Conservation (phyloP, 352 stramenopile species). For the Phytophthora pluvialis region DNA sequence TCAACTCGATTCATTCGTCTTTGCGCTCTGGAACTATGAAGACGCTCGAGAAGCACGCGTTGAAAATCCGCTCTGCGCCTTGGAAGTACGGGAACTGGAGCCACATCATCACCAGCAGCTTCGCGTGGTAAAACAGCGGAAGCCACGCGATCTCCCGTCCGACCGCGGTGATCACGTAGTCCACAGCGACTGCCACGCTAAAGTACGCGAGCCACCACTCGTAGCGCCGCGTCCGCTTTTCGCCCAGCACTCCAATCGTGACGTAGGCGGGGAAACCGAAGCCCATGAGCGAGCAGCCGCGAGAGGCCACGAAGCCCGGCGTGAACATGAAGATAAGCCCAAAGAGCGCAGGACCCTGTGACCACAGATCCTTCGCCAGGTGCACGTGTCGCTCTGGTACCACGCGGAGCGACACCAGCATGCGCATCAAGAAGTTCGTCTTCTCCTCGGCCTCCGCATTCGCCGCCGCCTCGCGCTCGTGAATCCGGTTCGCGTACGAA, state of each 20-base stretch:
- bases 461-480: constrained; percentile 38
- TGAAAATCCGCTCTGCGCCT: constrained; percentile 83
- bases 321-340: constrained; percentile 88
- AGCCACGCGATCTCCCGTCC: constrained; percentile 73
- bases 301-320: constrained; percentile 80
- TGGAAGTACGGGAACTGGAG: constrained; percentile 93
- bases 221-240: constrained; percentile 80
- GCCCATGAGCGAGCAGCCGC: constrained; percentile 72
- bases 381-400: constrained; percentile 73
- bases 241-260: constrained; percentile 75
- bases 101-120: constrained; percentile 86
- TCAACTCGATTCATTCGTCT: constrained; percentile 44
- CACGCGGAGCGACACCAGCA: constrained; percentile 68
- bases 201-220: constrained; percentile 92
- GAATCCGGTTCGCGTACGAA: constrained; percentile 75
- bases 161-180: constrained; percentile 74
- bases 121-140: constrained; percentile 87
- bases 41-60: constrained; percentile 72
- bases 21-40: constrained; percentile 64
- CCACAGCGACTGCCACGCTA: constrained; percentile 64
- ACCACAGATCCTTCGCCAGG: constrained; percentile 79
- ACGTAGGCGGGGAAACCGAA: constrained; percentile 88
- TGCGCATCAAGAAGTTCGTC: constrained; percentile 70
- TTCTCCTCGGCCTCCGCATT: constrained; percentile 43
- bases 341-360: constrained; percentile 76